Percentiles rank a stretch among this genome's conserved stretches.
Conservation (phyloP, 257 asterid genomes). For the Verbascum thapsus region DNA sequence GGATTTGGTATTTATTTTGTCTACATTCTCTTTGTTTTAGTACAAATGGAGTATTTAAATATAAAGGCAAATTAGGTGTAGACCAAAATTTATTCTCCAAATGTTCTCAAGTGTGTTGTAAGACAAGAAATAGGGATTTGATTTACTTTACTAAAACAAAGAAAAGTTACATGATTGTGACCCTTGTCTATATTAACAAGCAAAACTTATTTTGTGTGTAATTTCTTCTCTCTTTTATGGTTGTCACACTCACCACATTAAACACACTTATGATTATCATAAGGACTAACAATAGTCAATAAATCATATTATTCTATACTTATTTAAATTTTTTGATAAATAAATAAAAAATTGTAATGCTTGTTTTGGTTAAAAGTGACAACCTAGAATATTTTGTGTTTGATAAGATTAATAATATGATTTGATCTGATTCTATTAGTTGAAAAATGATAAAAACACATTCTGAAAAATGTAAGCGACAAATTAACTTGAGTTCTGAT, state of each 20-base stretch:
- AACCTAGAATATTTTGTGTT: too few species aligned
- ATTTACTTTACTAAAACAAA: slow-evolving; percentile 13
- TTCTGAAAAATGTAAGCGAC: too few species aligned
- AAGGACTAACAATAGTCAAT: too few species aligned
- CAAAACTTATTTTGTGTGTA: background rate
- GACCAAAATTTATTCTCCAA: slow-evolving; percentile 29
- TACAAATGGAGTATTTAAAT: slow-evolving; percentile 42
- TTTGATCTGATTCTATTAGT: too few species aligned
- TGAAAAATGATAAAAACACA: too few species aligned
- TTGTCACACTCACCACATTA: background rate
- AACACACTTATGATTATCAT: background rate
- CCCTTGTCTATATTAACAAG: background rate
- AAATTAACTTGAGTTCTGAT: too few species aligned
- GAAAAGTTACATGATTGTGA: background rate
- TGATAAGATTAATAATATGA: too few species aligned
- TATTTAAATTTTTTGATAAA: too few species aligned
- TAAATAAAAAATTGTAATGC: too few species aligned
- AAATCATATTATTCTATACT: too few species aligned
- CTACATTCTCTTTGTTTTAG: slow-evolving; percentile 46
- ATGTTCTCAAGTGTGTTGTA: slow-evolving; percentile 22
- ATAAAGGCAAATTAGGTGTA: slow-evolving; percentile 45
- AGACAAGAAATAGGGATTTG: background rate
- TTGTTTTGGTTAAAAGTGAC: too few species aligned
- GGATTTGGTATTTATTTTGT: slow-evolving; percentile 48
- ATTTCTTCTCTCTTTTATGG: background rate